Conservation (phyloP, 2,329 filamentous ascomycete genomes). For the Lasiodiplodia citricola region DNA sequence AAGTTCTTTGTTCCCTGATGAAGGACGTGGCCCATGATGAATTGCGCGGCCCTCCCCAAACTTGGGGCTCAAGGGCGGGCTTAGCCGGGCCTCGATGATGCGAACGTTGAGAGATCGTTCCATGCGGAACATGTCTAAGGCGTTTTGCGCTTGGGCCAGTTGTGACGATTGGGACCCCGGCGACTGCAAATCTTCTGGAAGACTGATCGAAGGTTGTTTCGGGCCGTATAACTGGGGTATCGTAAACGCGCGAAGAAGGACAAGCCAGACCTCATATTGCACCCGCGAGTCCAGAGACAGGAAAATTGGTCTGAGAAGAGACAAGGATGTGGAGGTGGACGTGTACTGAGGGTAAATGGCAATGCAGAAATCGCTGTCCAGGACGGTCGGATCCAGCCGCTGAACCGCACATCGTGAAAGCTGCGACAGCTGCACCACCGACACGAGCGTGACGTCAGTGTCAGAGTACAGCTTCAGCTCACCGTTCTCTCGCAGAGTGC, state of each 20-base stretch:
- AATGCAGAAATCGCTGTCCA: slow-evolving; percentile 92
- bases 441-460: slow-evolving; percentile 78
- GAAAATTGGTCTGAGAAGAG: slow-evolving; percentile 85
- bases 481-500: slow-evolving; percentile 92
- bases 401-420: slow-evolving; percentile 90
- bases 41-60: slow-evolving; percentile 30
- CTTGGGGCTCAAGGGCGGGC: slow-evolving; percentile 45
- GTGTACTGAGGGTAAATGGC: slow-evolving; percentile 95
- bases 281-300: slow-evolving; percentile 84
- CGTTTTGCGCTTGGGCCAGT: slow-evolving; percentile 38
- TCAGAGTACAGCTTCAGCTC: slow-evolving; percentile 91
- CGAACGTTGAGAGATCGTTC: slow-evolving; percentile 65
- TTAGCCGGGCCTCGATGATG: slow-evolving; percentile 66
- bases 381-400: slow-evolving; percentile 83
- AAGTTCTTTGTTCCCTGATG: slow-evolving; percentile 34
- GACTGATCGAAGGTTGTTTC: slow-evolving; percentile 54
- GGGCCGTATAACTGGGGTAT: slow-evolving; percentile 87
- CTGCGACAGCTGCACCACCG: slow-evolving; percentile 84
- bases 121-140: slow-evolving; percentile 69
- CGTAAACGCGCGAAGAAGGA: slow-evolving; percentile 86
- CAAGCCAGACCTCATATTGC: slow-evolving; percentile 97
- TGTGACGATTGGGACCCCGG: slow-evolving; percentile 38
- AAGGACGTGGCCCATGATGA: slow-evolving; percentile 32
- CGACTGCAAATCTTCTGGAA: slow-evolving; percentile 46
- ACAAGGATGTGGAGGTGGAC: slow-evolving; percentile 71